Evolutionary conservation across 2,329 filamentous ascomycete species (phyloP).

Genomic region (Orbilia oligospora): DNA sequence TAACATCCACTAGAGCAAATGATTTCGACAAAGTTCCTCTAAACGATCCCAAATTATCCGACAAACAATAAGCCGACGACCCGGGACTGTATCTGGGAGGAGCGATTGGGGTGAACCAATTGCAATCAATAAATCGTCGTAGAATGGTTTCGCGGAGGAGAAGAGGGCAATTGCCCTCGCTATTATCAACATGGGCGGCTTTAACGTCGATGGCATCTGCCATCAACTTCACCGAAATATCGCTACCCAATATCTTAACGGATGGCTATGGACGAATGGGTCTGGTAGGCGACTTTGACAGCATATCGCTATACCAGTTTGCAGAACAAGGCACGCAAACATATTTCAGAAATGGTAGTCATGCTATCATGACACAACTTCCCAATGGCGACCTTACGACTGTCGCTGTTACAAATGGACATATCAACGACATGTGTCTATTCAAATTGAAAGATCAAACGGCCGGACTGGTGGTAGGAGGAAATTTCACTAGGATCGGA

Average conservation of each 20-base stretch:
- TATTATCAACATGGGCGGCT: slow-evolving; percentile 57
- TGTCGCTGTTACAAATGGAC: slow-evolving; percentile 82
- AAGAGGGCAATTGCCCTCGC: slow-evolving; percentile 48
- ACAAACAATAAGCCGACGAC: slow-evolving; percentile 21
- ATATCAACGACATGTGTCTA: slow-evolving; percentile 89
- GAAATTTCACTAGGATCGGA: slow-evolving; percentile 94
- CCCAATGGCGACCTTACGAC: slow-evolving; percentile 87
- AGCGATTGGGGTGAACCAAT: slow-evolving; percentile 46
- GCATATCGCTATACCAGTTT: slow-evolving; percentile 90
- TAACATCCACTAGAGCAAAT: slow-evolving; percentile 46
- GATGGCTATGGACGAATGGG: slow-evolving; percentile 54
- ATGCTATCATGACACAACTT: slow-evolving; percentile 83
- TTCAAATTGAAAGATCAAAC: slow-evolving; percentile 77
- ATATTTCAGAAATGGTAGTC: slow-evolving; percentile 80
- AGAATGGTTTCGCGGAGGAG: slow-evolving; percentile 56
- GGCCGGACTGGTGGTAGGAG: slow-evolving; percentile 85
- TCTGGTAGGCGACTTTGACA: slow-evolving; percentile 81
- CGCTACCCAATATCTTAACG: slow-evolving; percentile 45
- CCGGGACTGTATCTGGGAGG: not conserved
- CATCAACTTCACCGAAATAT: slow-evolving; percentile 52
- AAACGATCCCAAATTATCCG: slow-evolving; percentile 20
- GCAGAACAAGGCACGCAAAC: slow-evolving; percentile 81
- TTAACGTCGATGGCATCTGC: slow-evolving; percentile 49
- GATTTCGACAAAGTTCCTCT: slow-evolving; percentile 42
- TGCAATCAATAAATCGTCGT: slow-evolving; percentile 25